Evolutionary conservation across 2,329 filamentous ascomycete species (phyloP), one percentile per base, ranked within the genome.

Genomic region (Curvularia lunata): DNA sequence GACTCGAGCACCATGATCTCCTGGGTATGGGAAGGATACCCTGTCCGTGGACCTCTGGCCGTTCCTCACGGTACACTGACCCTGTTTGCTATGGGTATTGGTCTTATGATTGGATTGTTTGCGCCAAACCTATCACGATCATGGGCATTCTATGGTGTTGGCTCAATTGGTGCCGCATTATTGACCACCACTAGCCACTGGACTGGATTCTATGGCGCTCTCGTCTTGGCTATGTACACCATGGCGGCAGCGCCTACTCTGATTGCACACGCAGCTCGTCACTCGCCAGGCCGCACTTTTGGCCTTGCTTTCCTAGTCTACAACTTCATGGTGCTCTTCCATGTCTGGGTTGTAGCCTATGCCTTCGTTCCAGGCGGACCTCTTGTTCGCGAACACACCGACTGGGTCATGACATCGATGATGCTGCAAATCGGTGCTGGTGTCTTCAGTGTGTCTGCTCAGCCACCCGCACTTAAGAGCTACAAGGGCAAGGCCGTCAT

Each of bases 1-100:
- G 95, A 99, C 75, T 96, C 93, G 0, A 98, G 95, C 80, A 99
- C 95, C 52, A 98, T 99, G 92, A 97, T 98, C 56, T 84, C 93
- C 16, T 99, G 95, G 95, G 92, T 92, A 2, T 99, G 95, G 95
- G 92, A 97, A 68, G 95, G 95, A 6, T 99, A 91, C 70, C 95
- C 95, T 13, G 86, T 98, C 40, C 87, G 90, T 48, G 95, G 95
- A 6, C 95, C 95, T 2, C 86, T 95, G 48, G 87, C 92, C 60
- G 92, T 89, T 47, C 92, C 92, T n/a, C 92, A 98, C 70, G 95
- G 93, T 52, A 92, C 91, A 69, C 86, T 89, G 74, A 97, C 92
- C 1, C 86, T 97, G 51, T 84, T 91, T 52, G 89, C 89, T 58
- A 99, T 99, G 95, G 91, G 91, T 27, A 80, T 83, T 40, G 95